These are phyloP conservation scores for Lachnellula cervina DNA, from an alignment of 2,329 filamentous ascomycete genomes.

Conservation along the genomic window DNA sequence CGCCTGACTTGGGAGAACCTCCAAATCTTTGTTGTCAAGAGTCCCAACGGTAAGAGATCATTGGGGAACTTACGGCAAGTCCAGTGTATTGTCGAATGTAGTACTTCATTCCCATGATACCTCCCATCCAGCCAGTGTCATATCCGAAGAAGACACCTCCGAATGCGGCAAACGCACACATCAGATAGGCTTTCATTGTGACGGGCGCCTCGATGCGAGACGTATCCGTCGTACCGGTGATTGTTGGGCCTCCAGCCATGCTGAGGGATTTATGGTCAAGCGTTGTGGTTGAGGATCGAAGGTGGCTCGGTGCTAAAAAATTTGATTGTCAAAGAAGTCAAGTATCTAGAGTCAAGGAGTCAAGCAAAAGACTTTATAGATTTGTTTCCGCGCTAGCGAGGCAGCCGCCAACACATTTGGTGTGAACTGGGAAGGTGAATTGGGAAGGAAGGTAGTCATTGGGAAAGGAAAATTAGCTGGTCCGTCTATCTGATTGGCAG, in stretches of 20 bases:
- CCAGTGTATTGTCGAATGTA: slow-evolving; percentile 25
- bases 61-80: slow-evolving; percentile 13
- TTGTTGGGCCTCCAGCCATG: not conserved
- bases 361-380: no score
- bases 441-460: no score
- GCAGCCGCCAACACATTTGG: slow-evolving; percentile 51
- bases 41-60: slow-evolving; percentile 9
- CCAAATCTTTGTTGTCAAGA: slow-evolving; percentile 16
- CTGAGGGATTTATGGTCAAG: not conserved
- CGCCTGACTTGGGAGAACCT: slow-evolving; percentile 39
- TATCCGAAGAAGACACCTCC: slow-evolving; percentile 59
- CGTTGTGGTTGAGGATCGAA: no score
- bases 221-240: slow-evolving; percentile 53
- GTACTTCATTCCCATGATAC: slow-evolving; percentile 45
- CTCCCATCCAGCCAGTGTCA: slow-evolving; percentile 72
- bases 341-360: no score
- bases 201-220: slow-evolving; percentile 62
- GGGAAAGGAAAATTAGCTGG: no score
- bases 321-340: no score
- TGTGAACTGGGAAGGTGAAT: no score
- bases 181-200: slow-evolving; percentile 62
- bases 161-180: slow-evolving; percentile 67
- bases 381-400: slow-evolving; percentile 16
- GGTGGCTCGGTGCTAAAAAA: no score
- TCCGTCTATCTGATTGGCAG: slow-evolving; percentile 19